Conservation (phyloP, 2,329 filamentous ascomycete genomes). For the Rhinocladiella similis region DNA sequence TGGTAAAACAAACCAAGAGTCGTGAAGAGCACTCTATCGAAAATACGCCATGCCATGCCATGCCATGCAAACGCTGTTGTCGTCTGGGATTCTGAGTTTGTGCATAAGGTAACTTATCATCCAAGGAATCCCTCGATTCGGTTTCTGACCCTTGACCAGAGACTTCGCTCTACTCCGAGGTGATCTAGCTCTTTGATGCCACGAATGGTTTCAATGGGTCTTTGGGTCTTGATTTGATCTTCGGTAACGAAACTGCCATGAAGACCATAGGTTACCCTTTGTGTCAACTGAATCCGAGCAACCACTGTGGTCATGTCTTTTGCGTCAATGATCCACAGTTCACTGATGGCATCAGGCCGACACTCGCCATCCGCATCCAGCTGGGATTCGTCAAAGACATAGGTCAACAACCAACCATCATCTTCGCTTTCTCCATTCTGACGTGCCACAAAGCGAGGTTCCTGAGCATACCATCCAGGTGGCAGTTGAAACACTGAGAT, state of each 20-base stretch:
- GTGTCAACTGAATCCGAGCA: constrained; percentile 60
- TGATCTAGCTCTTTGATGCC: constrained; percentile 17
- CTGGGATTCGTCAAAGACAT: constrained; percentile 69
- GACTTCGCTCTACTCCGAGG: background rate
- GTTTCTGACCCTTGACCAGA: constrained; percentile 11
- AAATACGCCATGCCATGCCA: too few relatives aligned
- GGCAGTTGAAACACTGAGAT: constrained; percentile 65
- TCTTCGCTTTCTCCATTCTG: constrained; percentile 52
- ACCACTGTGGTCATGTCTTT: constrained; percentile 62
- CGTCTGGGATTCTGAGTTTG: background rate
- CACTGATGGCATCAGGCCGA: constrained; percentile 49
- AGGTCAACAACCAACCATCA: constrained; percentile 67
- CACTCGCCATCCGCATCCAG: constrained; percentile 54
- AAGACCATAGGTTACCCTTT: constrained; percentile 69
- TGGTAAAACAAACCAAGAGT: too few relatives aligned
- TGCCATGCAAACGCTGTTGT: background rate
- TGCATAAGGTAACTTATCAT: constrained; percentile 1
- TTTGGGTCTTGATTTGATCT: constrained; percentile 53
- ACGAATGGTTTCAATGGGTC: constrained; percentile 36
- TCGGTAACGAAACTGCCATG: constrained; percentile 64
- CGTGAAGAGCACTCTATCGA: too few relatives aligned
- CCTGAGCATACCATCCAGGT: constrained; percentile 63
- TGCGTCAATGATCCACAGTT: constrained; percentile 70
- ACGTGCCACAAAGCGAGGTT: constrained; percentile 64
- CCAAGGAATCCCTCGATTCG: constrained; percentile 11